Conservation (phyloP, 192 early-diverging fungal species). For the Umbelopsis sp. region DNA sequence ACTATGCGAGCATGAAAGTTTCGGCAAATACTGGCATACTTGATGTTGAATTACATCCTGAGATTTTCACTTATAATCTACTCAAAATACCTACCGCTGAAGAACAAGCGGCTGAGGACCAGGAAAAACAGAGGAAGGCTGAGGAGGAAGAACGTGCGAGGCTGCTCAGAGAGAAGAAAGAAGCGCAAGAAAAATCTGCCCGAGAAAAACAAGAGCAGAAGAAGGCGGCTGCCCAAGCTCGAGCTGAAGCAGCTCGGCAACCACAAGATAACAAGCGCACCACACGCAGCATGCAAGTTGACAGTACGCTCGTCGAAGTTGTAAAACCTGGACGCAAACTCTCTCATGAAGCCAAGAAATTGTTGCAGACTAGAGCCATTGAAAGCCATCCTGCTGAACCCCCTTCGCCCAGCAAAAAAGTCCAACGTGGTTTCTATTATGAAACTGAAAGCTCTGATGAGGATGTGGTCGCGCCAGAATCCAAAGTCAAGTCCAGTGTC, state of each 20-base stretch:
- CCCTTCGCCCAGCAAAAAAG: not conserved
- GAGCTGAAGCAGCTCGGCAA: not conserved
- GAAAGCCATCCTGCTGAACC: not conserved
- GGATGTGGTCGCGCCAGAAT: not conserved
- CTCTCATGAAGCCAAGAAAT: not conserved
- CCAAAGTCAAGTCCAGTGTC: not conserved
- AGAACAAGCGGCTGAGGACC: slow-evolving; percentile 11
- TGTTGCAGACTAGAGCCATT: slow-evolving; percentile 9
- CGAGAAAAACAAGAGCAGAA: slow-evolving; percentile 22
- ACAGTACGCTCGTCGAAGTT: not conserved
- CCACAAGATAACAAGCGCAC: not conserved
- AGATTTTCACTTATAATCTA: slow-evolving; percentile 55
- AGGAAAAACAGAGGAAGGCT: slow-evolving; percentile 13
- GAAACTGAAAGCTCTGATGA: slow-evolving; percentile 6
- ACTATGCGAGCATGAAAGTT: slow-evolving; percentile 45
- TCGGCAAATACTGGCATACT: slow-evolving; percentile 45
- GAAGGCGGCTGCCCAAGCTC: slow-evolving; percentile 6
- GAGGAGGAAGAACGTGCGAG: not conserved
- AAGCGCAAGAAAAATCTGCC: slow-evolving; percentile 6
- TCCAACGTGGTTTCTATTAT: not conserved
- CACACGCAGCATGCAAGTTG: not conserved
- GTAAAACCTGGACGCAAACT: not conserved
- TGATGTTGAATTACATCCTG: slow-evolving; percentile 45
- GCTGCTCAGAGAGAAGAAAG: slow-evolving; percentile 8
- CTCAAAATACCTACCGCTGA: slow-evolving; percentile 10